These are phyloP conservation scores for Pythium scleroteichum DNA, from an alignment of 352 stramenopile genomes.

Conservation along the genomic window DNA sequence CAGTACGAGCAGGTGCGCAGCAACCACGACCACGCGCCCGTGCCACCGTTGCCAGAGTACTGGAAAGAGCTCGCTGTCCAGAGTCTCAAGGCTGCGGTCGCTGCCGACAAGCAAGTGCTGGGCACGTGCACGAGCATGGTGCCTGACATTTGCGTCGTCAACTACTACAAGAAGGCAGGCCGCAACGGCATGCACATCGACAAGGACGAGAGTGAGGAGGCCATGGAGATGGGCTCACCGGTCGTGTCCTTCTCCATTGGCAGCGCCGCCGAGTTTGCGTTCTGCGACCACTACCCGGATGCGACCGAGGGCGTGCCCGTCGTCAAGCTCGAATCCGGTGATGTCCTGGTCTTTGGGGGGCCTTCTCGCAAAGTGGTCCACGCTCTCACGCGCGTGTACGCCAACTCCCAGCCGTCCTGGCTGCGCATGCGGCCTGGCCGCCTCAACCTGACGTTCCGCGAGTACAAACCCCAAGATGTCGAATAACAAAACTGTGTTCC, in stretches of 20 bases:
- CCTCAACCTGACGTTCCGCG: slow-evolving; percentile 74
- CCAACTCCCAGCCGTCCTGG: slow-evolving; percentile 50
- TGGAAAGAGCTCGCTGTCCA: slow-evolving; percentile 41
- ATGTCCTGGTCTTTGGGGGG: slow-evolving; percentile 74
- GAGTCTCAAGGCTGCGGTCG: slow-evolving; percentile 39
- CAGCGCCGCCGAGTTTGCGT: slow-evolving; percentile 64
- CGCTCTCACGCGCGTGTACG: slow-evolving; percentile 63
- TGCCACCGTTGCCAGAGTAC: slow-evolving; percentile 32
- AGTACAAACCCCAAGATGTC: slow-evolving; percentile 42
- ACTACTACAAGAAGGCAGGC: slow-evolving; percentile 77
- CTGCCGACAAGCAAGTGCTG: slow-evolving; percentile 45
- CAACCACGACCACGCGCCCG: slow-evolving; percentile 49
- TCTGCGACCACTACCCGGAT: slow-evolving; percentile 60
- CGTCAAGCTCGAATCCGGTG: slow-evolving; percentile 62
- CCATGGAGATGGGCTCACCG: slow-evolving; percentile 61
- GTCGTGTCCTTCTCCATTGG: slow-evolving; percentile 77
- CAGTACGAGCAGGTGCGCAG: slow-evolving; percentile 59
- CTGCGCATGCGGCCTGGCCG: slow-evolving; percentile 58
- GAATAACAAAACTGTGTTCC: slow-evolving; percentile 19
- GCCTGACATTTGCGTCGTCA: slow-evolving; percentile 71
- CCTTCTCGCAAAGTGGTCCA: slow-evolving; percentile 61
- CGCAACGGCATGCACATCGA: slow-evolving; percentile 77
- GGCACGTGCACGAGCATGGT: slow-evolving; percentile 44
- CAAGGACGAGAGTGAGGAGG: slow-evolving; percentile 65
- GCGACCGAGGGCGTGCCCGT: slow-evolving; percentile 49